Base-by-base conservation (phyloP, 768 basidiomycete species). In the Ramaria rubella region DNA sequence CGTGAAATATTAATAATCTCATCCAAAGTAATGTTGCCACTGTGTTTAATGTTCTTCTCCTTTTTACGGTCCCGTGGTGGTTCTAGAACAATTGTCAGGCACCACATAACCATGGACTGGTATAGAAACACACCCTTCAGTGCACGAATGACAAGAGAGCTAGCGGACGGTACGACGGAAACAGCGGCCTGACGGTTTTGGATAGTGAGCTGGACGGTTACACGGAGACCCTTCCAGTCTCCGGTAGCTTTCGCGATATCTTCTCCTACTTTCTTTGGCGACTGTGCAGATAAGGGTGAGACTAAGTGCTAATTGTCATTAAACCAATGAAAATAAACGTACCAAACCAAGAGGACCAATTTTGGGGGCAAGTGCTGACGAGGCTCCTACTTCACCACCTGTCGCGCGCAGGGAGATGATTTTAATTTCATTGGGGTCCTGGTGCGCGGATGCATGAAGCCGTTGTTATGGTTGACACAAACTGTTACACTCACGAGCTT, bases 21-120 rank as follows among this genome's bases (percentile, higher is more conserved):
- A 67, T 95, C 93, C 56, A 97, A 79, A 57, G 93, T 68, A 62
- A 99, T 81, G 78, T 97, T 98, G 59, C 96, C 96, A 60, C 75
- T 74, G 82, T 99, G 96, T 75, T 97, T 97, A 79, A 99, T 96
- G 82, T 98, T 99, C 82, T 99, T 99, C 83, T 99, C 95, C 85
- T 99, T 99, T 77, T 99, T 99, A 63, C 96, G 87, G 77, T 99
- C 96, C 68, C 96, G 92, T 64, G 94, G 93, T 62, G 96, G 94
- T 80, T 98, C 95, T 95, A 70, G 4, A 17, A 30, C 29, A 55
- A 19, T 43, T 62, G 45, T 42, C 42, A 52, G 58, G 9, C 27
- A 23, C 29, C 27, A 15, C 53, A 43, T 46, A n/a, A 15, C 8
- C n/a, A n/a, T n/a, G n/a, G n/a, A n/a, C 23, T 19, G 46, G 30